phyloP scores from a whole-genome alignment of 352 stramenopile species.

The Phytophthora boehmeriae region DNA sequence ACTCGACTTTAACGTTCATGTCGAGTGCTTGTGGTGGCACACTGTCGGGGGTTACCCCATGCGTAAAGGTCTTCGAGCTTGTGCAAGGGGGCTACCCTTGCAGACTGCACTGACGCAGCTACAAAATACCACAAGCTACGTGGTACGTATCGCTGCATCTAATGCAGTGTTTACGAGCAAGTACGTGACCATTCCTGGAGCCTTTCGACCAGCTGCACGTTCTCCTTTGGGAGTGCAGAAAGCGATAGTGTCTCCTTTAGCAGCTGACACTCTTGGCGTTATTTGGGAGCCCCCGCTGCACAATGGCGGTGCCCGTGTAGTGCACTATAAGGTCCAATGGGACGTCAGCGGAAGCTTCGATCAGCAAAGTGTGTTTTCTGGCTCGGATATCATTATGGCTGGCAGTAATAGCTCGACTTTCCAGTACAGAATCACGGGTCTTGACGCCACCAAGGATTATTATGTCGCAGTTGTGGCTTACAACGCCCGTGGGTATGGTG shows the following conservation, averaged over 20 bases:
- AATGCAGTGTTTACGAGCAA: conserved; percentile 48
- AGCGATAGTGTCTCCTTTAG: conserved; percentile 46
- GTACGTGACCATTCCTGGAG: conserved; percentile 19
- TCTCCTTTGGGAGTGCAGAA: conserved; percentile 36
- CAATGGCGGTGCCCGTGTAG: conserved; percentile 74
- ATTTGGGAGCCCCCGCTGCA: conserved; percentile 76
- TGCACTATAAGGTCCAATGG: conserved; percentile 95
- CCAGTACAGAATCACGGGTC: conserved; percentile 46
- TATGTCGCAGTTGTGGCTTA: conserved; percentile 86
- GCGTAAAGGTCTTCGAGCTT: conserved; percentile 41
- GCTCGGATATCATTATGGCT: conserved; percentile 43
- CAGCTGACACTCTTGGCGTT: conserved; percentile 49
- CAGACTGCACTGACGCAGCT: conserved; percentile 20
- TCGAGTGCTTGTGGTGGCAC: conserved; percentile 59
- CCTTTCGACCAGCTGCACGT: conserved; percentile 33
- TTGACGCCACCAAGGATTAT: conserved; percentile 59
- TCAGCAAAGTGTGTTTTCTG: conserved; percentile 64
- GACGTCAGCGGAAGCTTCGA: conserved; percentile 88
- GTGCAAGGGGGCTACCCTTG: conserved; percentile 43
- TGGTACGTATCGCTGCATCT: conserved; percentile 39
- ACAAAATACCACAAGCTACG: conserved; percentile 45
- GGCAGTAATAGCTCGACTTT: conserved; percentile 9
- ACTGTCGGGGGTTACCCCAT: conserved; percentile 62
- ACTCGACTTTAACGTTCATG: conserved; percentile 35
- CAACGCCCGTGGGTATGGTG: conserved; percentile 79